Percentiles rank a stretch among this genome's conserved stretches.
These are phyloP conservation scores for Chloris gayana DNA, from an alignment of 176 grass and related monocot genomes.

Conservation along the genomic window DNA sequence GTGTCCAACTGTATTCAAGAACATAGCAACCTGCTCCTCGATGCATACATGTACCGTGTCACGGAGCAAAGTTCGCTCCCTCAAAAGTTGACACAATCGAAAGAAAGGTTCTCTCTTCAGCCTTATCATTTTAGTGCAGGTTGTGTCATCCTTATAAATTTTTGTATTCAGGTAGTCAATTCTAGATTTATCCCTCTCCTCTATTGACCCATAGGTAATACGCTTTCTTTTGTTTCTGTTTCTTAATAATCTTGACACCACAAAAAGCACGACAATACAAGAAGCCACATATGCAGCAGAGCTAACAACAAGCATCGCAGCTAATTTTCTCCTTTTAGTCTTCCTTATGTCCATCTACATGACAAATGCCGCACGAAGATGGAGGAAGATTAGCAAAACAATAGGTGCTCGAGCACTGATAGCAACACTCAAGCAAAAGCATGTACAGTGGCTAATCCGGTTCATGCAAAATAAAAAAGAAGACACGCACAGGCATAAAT, in stretches of 20 bases:
- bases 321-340: background rate
- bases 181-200: background rate
- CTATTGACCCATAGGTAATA: background rate
- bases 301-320: too few relatives aligned
- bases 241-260: background rate
- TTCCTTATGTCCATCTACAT: background rate
- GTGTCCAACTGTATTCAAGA: too few relatives aligned
- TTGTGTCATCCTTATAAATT: background rate
- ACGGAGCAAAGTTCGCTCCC: too few relatives aligned
- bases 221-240: background rate
- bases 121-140: background rate
- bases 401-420: too few relatives aligned
- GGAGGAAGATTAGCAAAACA: background rate
- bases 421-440: too few relatives aligned
- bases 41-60: too few relatives aligned
- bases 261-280: background rate
- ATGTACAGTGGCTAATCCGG: too few relatives aligned
- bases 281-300: background rate
- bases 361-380: background rate
- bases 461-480: too few relatives aligned
- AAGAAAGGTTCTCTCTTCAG: too few relatives aligned
- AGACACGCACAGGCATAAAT: too few relatives aligned
- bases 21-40: too few relatives aligned
- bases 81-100: too few relatives aligned
- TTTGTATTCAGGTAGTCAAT: conserved; percentile 1